Conservation (phyloP, 164 flowering plant species). For the Platanus orientalis region DNA sequence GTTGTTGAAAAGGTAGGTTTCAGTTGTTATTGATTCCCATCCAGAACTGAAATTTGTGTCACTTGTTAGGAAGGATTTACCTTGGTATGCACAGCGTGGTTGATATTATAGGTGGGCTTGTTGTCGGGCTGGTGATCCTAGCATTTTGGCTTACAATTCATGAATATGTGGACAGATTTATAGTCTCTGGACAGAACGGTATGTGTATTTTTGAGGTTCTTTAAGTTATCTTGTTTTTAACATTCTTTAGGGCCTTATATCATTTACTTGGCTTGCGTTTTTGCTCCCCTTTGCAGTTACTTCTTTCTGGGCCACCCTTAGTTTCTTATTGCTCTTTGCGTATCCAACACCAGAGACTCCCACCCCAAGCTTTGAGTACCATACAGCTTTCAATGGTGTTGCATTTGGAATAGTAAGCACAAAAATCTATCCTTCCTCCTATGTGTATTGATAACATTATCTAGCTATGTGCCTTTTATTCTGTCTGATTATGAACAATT, state of each 20-base stretch:
- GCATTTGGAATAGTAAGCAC: slow-evolving; percentile 90
- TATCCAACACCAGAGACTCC: slow-evolving; percentile 95
- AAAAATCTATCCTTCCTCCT: slow-evolving; percentile 3
- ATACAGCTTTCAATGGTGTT: slow-evolving; percentile 93
- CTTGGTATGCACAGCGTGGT: slow-evolving; percentile 97
- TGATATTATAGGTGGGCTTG: slow-evolving; percentile 73
- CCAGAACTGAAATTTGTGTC: slow-evolving; percentile 16
- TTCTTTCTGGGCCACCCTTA: slow-evolving; percentile 70
- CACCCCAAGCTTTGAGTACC: slow-evolving; percentile 97
- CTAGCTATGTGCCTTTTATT: not conserved
- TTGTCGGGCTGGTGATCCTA: slow-evolving; percentile 63
- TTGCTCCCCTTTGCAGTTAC: slow-evolving; percentile 55
- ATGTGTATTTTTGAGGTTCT: slow-evolving; percentile 12
- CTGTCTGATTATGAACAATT: not conserved
- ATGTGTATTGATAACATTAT: not conserved
- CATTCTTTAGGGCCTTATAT: not conserved
- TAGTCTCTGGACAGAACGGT: slow-evolving; percentile 86
- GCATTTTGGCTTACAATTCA: slow-evolving; percentile 66
- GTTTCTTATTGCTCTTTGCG: slow-evolving; percentile 86
- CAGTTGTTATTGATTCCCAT: slow-evolving; percentile 1
- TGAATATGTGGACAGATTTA: slow-evolving; percentile 55
- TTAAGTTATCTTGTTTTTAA: not conserved
- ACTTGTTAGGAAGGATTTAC: slow-evolving; percentile 82
- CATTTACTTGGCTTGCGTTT: not conserved
- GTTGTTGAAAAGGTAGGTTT: not conserved